A percentile compares a stretch with the other conserved stretches of the same genome.
These are phyloP conservation scores for Nannochloropsis gaditana DNA, from an alignment of 108 stramenopile genomes.

Conservation along the genomic window DNA sequence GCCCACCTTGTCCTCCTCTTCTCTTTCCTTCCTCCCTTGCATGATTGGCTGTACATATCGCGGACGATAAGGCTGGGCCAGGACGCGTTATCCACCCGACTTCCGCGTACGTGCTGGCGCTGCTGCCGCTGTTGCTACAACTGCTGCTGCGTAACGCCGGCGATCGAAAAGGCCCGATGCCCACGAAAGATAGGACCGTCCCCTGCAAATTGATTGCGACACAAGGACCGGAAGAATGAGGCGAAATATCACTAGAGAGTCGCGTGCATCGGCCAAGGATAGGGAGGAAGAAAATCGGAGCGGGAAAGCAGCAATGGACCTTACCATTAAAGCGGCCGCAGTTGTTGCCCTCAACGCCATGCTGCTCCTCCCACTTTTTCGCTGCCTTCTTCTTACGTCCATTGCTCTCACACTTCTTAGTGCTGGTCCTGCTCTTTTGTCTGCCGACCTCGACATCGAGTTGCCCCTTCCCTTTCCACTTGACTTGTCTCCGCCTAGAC, in stretches of 20 bases:
- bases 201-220: background rate
- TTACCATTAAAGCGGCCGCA: background rate
- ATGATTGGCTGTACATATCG: too few relatives aligned
- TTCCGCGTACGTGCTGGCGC: background rate
- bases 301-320: background rate
- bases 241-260: background rate
- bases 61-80: too few relatives aligned
- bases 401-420: background rate
- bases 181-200: background rate
- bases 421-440: background rate
- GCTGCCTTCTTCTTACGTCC: background rate
- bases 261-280: background rate
- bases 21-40: background rate
- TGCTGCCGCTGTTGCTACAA: background rate
- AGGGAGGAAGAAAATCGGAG: background rate
- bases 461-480: background rate
- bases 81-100: too few relatives aligned
- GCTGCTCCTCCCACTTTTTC: background rate
- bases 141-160: background rate
- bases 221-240: background rate
- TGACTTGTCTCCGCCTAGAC: background rate
- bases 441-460: background rate
- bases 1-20: constrained; percentile 9
- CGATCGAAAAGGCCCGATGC: background rate
- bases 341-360: background rate